Base-by-base conservation (phyloP, 2,329 filamentous ascomycete genomes). In the Colletotrichum orchidophilum region DNA sequence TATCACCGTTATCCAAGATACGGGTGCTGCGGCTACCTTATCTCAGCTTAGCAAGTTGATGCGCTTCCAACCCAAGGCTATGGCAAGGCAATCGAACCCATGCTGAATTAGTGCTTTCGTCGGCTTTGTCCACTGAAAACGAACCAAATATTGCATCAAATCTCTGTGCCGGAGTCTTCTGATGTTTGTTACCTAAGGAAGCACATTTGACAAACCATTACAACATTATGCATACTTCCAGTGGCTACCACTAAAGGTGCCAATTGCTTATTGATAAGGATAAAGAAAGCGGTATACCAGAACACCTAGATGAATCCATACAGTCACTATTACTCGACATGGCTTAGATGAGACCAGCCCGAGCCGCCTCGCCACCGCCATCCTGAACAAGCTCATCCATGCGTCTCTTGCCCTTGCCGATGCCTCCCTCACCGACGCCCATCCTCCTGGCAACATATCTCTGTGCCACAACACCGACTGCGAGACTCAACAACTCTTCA, bases 371-470 rank as follows among this genome's bases (percentile, higher is more conserved):
- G 46, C 73, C 73, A 26, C 53, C 73, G 57, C 71, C 71, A 3
- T 89, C 87, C 71, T 86, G 82, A 2, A 91, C 77, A 1, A 91
- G 78, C 26, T 86, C 84, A 74, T 91, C 88, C 74, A 87, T 83
- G 75, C 83, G 86, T 76, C 86, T 92, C 77, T 91, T 92, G 12
- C 89, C 89, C 80, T 86, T 87, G 26, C 88, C 89, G 52, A 90
- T 82, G 5, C 86, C 85, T 12, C 93, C 93, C 81, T 97, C 94
- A 13, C 96, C 96, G 11, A 99, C 96, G 13, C 96, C 96, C 96
- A 99, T 99, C 67, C 96, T 87, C 72, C 93, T 90, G 5, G 96
- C 96, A 24, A 99, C 96, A 79, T 99, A 99, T 74, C 95, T 88
- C 87, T 99, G 96, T 2, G 96, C 96, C 3, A 98, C 92, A 8